Percentiles rank a stretch among this genome's conserved stretches.
phyloP scores from a whole-genome alignment of 176 grass and related monocot species.

The Cymbopogon citratus region DNA sequence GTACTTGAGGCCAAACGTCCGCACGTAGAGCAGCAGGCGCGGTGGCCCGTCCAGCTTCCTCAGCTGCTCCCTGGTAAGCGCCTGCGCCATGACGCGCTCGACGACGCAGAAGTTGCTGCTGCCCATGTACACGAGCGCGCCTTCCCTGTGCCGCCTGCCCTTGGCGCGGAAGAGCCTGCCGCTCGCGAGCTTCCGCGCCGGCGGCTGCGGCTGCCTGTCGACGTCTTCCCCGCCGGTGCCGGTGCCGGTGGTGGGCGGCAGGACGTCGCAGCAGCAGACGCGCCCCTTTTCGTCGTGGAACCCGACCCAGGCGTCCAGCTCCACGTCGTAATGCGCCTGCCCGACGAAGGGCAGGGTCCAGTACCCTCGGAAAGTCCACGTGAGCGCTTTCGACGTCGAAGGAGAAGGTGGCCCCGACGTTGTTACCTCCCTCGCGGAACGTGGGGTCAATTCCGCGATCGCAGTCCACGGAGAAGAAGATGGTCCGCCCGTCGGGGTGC shows the following conservation, averaged over 20 bases:
- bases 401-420: no score
- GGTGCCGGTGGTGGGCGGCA: background rate
- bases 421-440: no score
- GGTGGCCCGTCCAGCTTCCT: background rate
- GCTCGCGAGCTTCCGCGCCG: background rate
- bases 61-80: background rate
- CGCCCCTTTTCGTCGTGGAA: no score
- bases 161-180: background rate
- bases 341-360: no score
- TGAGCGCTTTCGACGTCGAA: no score
- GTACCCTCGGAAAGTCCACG: no score
- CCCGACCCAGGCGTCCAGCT: no score
- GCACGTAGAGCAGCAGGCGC: background rate
- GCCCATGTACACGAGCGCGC: constrained; percentile 7
- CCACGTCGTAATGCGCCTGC: no score
- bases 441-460: no score
- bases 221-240: background rate
- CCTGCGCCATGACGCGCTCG: background rate
- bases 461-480: background rate
- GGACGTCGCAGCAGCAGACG: background rate
- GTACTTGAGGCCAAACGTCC: constrained; percentile 1
- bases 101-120: background rate
- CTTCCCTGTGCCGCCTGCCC: background rate
- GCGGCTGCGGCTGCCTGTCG: background rate
- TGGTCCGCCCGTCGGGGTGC: background rate